Evolutionary conservation across 1,139 yeast species (phyloP).

Genomic region (Eremothecium sinecaudum): DNA sequence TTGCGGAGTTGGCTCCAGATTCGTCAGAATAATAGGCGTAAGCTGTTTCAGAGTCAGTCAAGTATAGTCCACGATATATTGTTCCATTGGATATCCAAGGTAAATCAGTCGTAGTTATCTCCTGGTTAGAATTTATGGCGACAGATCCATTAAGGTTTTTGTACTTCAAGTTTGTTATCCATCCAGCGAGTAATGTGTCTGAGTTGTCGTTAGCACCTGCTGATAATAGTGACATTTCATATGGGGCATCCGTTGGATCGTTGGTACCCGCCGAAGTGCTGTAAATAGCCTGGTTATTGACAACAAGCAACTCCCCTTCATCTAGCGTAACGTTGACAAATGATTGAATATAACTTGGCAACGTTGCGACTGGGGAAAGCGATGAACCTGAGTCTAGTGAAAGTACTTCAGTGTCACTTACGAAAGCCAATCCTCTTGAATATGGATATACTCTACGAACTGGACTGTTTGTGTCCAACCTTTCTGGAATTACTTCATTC

Average conservation of each 20-base stretch:
- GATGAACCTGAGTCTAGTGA: constrained; percentile 12
- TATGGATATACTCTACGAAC: constrained; percentile 15
- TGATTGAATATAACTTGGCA: constrained; percentile 8
- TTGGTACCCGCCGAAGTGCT: constrained; percentile 13
- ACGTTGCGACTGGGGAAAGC: constrained; percentile 20
- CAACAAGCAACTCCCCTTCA: constrained; percentile 19
- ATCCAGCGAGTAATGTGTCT: constrained; percentile 35
- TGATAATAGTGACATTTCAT: constrained; percentile 15
- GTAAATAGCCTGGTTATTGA: constrained; percentile 19
- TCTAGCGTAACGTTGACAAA: constrained; percentile 23
- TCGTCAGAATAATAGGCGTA: constrained; percentile 24
- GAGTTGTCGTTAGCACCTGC: constrained; percentile 24
- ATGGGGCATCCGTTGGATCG: no score
- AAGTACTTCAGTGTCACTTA: constrained; percentile 17
- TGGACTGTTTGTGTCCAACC: constrained; percentile 13
- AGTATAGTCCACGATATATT: constrained; percentile 17
- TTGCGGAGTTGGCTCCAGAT: constrained; percentile 23
- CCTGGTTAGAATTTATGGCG: constrained; percentile 8
- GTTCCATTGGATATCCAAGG: constrained; percentile 1
- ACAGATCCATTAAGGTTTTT: constrained; percentile 15
- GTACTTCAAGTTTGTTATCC: constrained; percentile 13
- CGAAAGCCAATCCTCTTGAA: constrained; percentile 19
- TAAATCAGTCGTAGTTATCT: constrained; percentile 1
- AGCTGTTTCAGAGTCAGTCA: constrained; percentile 21
- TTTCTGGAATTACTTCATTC: constrained; percentile 11